Base-by-base conservation (phyloP, 169 alveolate genomes). In the Plasmodium sp. region DNA sequence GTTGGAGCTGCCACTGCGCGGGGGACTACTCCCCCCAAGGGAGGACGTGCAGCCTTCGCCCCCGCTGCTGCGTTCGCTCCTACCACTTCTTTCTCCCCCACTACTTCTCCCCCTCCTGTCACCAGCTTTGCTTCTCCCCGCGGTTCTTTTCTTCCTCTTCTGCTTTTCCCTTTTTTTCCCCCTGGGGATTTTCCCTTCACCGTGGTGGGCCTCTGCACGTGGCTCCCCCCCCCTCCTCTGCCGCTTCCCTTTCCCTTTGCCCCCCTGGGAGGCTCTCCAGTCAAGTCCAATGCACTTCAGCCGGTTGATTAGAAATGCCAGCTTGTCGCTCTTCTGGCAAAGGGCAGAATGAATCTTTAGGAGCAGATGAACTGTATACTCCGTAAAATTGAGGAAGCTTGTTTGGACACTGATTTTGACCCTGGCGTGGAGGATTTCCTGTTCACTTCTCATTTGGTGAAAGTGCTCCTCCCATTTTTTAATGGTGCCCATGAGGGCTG, bases 381-480 rank as follows among this genome's bases (percentile, higher is more conserved):
- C 95, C 3, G 85, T 81, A 56, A 92, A 48, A 82, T 43, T 71
- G 14, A 92, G 71, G 41, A 92, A 81, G 1, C 58, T 45, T 12
- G 82, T 92, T 31, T 92, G 95, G 16, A 92, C 75, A 81, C 58
- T 71, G 54, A 82, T 73, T 83, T 92, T 81, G 12, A 83, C 41
- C 6, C 41, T 67, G 1, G 92, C 73, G 10, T 51, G 31, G 43
- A 22, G 48, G 5, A 92, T 9, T n/a, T 81, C 73, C 16, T 92
- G 71, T 71, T 92, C 95, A 54, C 51, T 92, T 92, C 82, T 67
- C 80, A 92, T 92, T 81, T 31, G 73, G 16, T 71, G 22, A 18
- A 92, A 18, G 72, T 82, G 73, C 22, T 82, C 81, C 75, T 72
- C 71, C 36, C 43, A 79, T 16, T 71, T 82, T 45, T 81, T 81